Conservation (phyloP, 2,329 filamentous ascomycete species). For the Cladosporium sp. region DNA sequence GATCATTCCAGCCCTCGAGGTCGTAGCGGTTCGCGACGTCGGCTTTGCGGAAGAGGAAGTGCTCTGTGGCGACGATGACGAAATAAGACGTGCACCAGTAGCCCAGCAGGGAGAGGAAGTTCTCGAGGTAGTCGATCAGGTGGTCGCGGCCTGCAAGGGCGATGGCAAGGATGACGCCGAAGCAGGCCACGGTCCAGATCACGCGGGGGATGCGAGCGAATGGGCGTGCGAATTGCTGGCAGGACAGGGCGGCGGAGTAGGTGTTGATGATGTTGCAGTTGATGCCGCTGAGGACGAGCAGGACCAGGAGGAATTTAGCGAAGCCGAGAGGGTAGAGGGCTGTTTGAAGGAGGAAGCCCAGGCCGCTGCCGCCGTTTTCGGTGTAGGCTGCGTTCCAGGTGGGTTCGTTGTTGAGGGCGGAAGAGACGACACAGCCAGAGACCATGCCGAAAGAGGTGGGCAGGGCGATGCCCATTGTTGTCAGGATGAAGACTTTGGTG, state of each 20-base stretch:
- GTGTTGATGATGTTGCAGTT: conserved; percentile 39
- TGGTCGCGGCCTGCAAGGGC: conserved; percentile 42
- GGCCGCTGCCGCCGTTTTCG: conserved; percentile 32
- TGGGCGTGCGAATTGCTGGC: conserved; percentile 45
- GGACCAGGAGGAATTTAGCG: conserved; percentile 45
- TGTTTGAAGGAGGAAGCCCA: conserved; percentile 46
- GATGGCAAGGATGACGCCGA: conserved; percentile 40
- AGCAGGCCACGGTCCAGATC: conserved; percentile 44
- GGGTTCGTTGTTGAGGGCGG: conserved; percentile 37
- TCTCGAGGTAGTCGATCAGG: conserved; percentile 40
- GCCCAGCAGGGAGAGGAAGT: conserved; percentile 44
- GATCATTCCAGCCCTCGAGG: conserved; percentile 44
- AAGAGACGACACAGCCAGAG: conserved; percentile 37
- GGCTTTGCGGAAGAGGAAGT: conserved; percentile 41
- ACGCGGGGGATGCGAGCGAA: conserved; percentile 51
- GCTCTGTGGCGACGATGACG: conserved; percentile 43
- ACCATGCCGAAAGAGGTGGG: conserved; percentile 43
- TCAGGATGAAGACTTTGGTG: conserved; percentile 40
- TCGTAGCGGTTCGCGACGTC: conserved; percentile 39
- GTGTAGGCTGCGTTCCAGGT: conserved; percentile 38
- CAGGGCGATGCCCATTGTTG: conserved; percentile 38
- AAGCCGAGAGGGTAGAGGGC: conserved; percentile 45
- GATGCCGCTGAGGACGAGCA: conserved; percentile 35
- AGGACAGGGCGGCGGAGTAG: conserved; percentile 42
- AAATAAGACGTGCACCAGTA: conserved; percentile 47